Conservation (phyloP, 805 yeast species). For the Kodamaea kaohsiungensis region DNA sequence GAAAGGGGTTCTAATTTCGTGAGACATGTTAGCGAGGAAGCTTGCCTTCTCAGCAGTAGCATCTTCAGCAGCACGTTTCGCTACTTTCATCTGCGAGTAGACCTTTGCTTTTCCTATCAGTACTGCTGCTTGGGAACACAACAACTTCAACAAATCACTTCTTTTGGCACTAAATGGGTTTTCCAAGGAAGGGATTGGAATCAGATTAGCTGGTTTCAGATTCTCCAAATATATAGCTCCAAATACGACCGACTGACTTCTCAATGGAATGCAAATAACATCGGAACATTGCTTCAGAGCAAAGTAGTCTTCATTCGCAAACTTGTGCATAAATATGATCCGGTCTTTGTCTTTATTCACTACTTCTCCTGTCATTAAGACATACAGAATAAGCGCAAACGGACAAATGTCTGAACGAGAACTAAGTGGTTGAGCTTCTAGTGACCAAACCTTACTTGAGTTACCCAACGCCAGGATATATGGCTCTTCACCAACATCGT, state of each 20-base stretch:
- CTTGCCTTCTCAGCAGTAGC: conserved; percentile 57
- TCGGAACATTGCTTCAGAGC: conserved; percentile 31
- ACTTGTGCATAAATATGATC: conserved; percentile 31
- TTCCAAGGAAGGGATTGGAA: not conserved
- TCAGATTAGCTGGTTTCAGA: conserved; percentile 11
- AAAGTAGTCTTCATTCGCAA: conserved; percentile 44
- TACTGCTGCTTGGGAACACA: conserved; percentile 55
- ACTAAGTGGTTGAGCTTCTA: conserved; percentile 35
- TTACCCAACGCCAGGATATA: conserved; percentile 30
- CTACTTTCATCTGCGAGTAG: conserved; percentile 48
- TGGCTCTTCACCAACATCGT: conserved; percentile 20
- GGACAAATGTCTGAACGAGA: conserved; percentile 48
- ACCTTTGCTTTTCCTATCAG: conserved; percentile 49
- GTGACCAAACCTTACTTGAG: conserved; percentile 21
- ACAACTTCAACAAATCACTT: conserved; percentile 40
- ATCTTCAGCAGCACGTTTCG: conserved; percentile 47
- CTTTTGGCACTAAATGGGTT: conserved; percentile 29
- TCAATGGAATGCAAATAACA: conserved; percentile 48
- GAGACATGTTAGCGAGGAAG: conserved; percentile 56
- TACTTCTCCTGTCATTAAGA: conserved; percentile 36
- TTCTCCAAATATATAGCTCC: conserved; percentile 50
- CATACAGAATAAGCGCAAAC: conserved; percentile 36
- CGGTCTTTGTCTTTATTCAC: conserved; percentile 39
- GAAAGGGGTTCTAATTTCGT: conserved; percentile 58
- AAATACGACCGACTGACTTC: conserved; percentile 38